Evolutionary conservation across 768 basidiomycete species (phyloP), one percentile per base, ranked within the genome.

Genomic region (Rhizopogon vinicolor): DNA sequence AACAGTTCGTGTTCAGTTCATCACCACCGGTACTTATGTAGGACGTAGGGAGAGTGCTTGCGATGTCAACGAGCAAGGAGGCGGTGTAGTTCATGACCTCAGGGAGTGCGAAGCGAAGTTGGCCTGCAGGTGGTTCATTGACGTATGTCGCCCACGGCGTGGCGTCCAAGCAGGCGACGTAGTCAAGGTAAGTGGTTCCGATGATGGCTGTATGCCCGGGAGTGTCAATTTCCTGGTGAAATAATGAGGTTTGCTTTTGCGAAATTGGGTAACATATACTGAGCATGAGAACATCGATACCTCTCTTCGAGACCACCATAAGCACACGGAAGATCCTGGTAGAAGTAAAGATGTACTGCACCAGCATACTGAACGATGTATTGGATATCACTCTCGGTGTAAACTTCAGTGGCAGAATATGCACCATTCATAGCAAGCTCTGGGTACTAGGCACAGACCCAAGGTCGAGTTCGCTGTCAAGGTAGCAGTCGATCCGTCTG

Each of bases 191-290:
- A 0, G 87, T 76, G 7, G 72, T 60, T 3, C 76, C 77, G 40
- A 93, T 86, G 29, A 76, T 70, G 1, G 86, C 75, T 2, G 90
- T 90, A 68, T 93, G 93, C 0, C 91, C 93, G 1, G 92, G 92
- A 2, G 81, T 88, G 65, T 93, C 93, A 51, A 93, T 80, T 74
- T 93, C 91, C 82, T 85, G 53, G 18, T 14, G 31, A 31, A 28
- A 37, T 6, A 31, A 29, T 35, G 40, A 35, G 3, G 37, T 56
- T 59, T 25, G 25, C 18, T 10, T 3, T 0, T 35, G 25, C 5
- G 25, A 25, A 0, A 29, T 19, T 2, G 7, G 12, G 4, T 19
- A n/a, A 31, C 29, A 29, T 8, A n/a, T 37, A 57, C 66, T 13
- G 37, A 80, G 79, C 60, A 84, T 39, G 19, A 91, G 62, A 3